These are phyloP conservation scores for Paspalum notatum DNA, from an alignment of 176 grass and related monocot genomes.

Conservation along the genomic window DNA sequence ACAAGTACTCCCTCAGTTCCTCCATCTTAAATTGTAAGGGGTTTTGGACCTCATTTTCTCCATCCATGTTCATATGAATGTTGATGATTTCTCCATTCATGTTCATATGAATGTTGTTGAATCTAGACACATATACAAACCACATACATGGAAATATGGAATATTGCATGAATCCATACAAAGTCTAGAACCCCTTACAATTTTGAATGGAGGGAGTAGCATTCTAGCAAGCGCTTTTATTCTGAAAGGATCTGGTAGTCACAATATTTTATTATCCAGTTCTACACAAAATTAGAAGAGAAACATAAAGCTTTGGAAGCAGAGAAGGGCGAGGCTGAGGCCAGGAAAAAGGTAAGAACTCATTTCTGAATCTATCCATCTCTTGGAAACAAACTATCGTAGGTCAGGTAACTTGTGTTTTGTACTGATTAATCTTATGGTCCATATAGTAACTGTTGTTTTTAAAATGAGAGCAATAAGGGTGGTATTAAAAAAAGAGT, in stretches of 20 bases:
- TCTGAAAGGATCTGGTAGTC: conserved; percentile 9
- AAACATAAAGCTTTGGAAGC: conserved; percentile 78
- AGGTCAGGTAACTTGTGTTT: conserved; percentile 24
- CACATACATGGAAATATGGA: too few relatives aligned
- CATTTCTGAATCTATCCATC: conserved; percentile 12
- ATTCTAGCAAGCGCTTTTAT: not conserved
- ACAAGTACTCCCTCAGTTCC: too few relatives aligned
- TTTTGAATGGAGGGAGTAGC: too few relatives aligned
- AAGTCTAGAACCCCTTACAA: too few relatives aligned
- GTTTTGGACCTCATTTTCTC: too few relatives aligned
- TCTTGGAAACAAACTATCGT: not conserved
- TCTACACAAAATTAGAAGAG: conserved; percentile 87
- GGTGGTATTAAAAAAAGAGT: not conserved
- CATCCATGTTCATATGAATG: too few relatives aligned
- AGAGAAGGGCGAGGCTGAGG: conserved; percentile 64
- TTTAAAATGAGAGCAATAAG: not conserved
- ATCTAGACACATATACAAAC: too few relatives aligned
- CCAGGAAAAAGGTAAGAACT: conserved; percentile 62
- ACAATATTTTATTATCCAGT: conserved; percentile 54
- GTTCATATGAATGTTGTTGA: too few relatives aligned
- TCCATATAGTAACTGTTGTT: not conserved
- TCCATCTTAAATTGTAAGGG: too few relatives aligned
- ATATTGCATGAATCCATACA: too few relatives aligned
- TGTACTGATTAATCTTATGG: not conserved
- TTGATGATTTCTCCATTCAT: too few relatives aligned